A percentile compares a stretch with the other conserved stretches of the same genome.
Evolutionary conservation across 495 filamentous ascomycete species (phyloP).

Genomic region (Amniculicola lignicola): DNA sequence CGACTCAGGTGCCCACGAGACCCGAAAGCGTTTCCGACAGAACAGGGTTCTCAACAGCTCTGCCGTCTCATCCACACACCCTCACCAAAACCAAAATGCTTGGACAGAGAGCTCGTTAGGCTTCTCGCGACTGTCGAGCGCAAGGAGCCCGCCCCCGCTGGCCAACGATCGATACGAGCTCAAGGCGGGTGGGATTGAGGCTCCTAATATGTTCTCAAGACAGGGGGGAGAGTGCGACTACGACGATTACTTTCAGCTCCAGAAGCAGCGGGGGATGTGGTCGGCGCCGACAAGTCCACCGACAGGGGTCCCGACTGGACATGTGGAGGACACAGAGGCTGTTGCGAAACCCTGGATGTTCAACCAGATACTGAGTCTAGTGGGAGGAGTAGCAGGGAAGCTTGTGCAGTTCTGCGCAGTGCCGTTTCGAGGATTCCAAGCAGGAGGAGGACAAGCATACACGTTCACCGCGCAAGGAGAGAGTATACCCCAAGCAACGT

Average conservation of each 20-base stretch:
- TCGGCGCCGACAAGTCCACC: slow-evolving; percentile 8
- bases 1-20: slow-evolving; percentile 15
- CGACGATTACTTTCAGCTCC: slow-evolving; percentile 42
- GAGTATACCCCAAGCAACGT: background rate
- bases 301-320: background rate
- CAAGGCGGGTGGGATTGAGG: slow-evolving; percentile 63
- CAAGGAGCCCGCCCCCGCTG: slow-evolving; percentile 47
- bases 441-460: slow-evolving; percentile 75
- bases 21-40: slow-evolving; percentile 26
- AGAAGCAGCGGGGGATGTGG: slow-evolving; percentile 47
- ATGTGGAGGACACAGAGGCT: slow-evolving; percentile 1
- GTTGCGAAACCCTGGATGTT: slow-evolving; percentile 32
- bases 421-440: slow-evolving; percentile 78
- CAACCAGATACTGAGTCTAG: slow-evolving; percentile 50
- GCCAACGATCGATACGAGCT: slow-evolving; percentile 57
- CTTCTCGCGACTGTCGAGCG: slow-evolving; percentile 23
- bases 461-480: slow-evolving; percentile 33
- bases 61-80: background rate
- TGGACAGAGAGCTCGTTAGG: slow-evolving; percentile 18
- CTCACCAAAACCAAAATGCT: background rate
- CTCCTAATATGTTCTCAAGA: slow-evolving; percentile 49
- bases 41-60: background rate
- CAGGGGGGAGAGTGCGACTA: slow-evolving; percentile 50
- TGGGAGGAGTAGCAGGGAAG: slow-evolving; percentile 58
- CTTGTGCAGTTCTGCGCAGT: slow-evolving; percentile 78